A percentile compares a stretch with the other conserved stretches of the same genome.
These are phyloP conservation scores for Kodamaea kaohsiungensis DNA, from an alignment of 805 yeast genomes.

Conservation along the genomic window DNA sequence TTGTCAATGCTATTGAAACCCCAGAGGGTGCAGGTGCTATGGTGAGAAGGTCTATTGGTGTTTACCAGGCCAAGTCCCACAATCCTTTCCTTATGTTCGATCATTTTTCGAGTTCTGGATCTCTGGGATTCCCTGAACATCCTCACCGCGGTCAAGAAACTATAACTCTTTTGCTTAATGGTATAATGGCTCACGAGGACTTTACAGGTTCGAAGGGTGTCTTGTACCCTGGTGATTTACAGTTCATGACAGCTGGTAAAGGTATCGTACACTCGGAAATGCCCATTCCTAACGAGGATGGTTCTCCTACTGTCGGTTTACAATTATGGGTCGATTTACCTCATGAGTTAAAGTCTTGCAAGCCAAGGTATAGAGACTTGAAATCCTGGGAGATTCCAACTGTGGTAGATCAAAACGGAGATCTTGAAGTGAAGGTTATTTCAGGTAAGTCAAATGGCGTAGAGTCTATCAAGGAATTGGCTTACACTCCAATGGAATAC, in stretches of 20 bases:
- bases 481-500: conserved; percentile 79
- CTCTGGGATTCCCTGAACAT: conserved; percentile 80
- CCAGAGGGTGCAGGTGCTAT: conserved; percentile 86
- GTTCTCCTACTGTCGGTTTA: conserved; percentile 59
- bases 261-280: conserved; percentile 88
- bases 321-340: conserved; percentile 92
- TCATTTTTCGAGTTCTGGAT: conserved; percentile 66
- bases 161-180: conserved; percentile 65
- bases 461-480: conserved; percentile 68
- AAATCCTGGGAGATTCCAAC: conserved; percentile 69
- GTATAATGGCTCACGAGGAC: conserved; percentile 79
- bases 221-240: conserved; percentile 78
- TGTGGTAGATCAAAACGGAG: conserved; percentile 60
- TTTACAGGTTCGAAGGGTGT: conserved; percentile 84
- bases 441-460: conserved; percentile 78
- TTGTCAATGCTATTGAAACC: conserved; percentile 60
- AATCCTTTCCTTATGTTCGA: conserved; percentile 82
- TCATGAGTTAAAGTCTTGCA: conserved; percentile 55
- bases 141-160: conserved; percentile 86
- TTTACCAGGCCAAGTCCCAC: conserved; percentile 65
- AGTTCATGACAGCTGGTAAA: conserved; percentile 91
- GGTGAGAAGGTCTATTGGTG: conserved; percentile 81
- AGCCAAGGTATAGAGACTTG: conserved; percentile 79
- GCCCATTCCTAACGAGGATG: conserved; percentile 58
- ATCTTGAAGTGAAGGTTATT: conserved; percentile 67